These are phyloP conservation scores for Basidioascus undulatus DNA, from an alignment of 768 basidiomycete species.

Conservation along the genomic window DNA sequence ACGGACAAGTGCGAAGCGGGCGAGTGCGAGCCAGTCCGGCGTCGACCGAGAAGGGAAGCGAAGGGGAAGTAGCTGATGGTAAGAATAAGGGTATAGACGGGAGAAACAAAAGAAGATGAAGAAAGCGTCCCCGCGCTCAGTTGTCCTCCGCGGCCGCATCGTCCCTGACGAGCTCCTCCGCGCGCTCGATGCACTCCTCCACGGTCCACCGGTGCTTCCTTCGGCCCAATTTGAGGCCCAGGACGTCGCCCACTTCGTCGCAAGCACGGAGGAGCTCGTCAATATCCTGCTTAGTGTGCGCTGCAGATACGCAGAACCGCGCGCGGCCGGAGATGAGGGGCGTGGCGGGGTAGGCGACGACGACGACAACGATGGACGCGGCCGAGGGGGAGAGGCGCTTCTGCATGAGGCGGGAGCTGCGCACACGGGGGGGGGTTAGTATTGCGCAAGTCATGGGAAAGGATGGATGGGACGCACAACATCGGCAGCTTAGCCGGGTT, in stretches of 20 bases:
- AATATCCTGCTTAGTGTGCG: conserved; percentile 93
- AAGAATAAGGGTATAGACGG: too few relatives aligned
- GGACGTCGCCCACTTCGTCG: conserved; percentile 69
- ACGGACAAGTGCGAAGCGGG: too few relatives aligned
- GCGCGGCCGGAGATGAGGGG: conserved; percentile 68
- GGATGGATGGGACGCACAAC: too few relatives aligned
- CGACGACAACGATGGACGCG: conserved; percentile 17
- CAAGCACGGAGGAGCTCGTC: conserved; percentile 63
- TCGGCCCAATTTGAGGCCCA: conserved; percentile 70
- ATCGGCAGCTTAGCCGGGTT: conserved; percentile 33
- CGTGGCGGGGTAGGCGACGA: conserved; percentile 24
- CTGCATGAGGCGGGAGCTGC: conserved; percentile 79
- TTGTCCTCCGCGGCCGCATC: too few relatives aligned
- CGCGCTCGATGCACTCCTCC: conserved; percentile 43
- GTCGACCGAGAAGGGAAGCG: too few relatives aligned
- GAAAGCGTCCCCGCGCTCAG: too few relatives aligned
- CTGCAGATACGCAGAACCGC: conserved; percentile 77
- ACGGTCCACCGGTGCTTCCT: conserved; percentile 36
- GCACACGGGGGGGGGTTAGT: too few relatives aligned
- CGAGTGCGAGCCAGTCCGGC: too few relatives aligned
- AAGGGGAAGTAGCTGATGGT: too few relatives aligned
- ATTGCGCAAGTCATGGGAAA: too few relatives aligned
- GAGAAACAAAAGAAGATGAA: too few relatives aligned
- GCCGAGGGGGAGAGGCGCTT: conserved; percentile 26
- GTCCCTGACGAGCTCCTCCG: conserved; percentile 46